A percentile compares a stretch with the other conserved stretches of the same genome.
These are phyloP conservation scores for Bipolaris victoriae DNA, from an alignment of 2,329 filamentous ascomycete genomes.

Conservation along the genomic window DNA sequence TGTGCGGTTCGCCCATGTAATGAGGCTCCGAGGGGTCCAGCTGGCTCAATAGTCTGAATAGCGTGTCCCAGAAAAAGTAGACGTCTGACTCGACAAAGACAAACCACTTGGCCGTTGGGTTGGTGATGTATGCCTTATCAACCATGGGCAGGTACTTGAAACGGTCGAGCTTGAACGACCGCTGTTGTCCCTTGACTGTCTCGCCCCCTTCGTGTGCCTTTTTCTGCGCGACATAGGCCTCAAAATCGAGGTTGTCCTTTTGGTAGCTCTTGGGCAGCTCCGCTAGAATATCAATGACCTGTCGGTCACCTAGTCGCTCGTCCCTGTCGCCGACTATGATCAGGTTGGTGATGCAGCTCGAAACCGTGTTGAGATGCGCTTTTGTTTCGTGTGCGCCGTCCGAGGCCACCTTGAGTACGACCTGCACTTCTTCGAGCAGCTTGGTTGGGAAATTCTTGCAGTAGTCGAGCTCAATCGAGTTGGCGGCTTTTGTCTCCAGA, in stretches of 20 bases:
- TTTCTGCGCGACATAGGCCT: slow-evolving; percentile 57
- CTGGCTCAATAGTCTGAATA: slow-evolving; percentile 51
- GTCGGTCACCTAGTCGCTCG: slow-evolving; percentile 58
- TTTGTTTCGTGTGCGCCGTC: slow-evolving; percentile 52
- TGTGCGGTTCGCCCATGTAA: slow-evolving; percentile 51
- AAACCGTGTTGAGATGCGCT: slow-evolving; percentile 60
- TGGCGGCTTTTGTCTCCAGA: slow-evolving; percentile 36
- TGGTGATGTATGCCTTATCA: slow-evolving; percentile 55
- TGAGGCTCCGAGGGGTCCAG: slow-evolving; percentile 46
- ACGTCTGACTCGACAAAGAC: slow-evolving; percentile 50
- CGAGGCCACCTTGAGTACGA: slow-evolving; percentile 59
- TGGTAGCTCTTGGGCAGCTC: slow-evolving; percentile 54
- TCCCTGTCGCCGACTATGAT: slow-evolving; percentile 66
- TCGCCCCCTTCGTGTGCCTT: slow-evolving; percentile 46
- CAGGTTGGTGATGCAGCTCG: slow-evolving; percentile 61
- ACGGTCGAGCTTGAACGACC: slow-evolving; percentile 63
- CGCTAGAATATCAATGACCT: slow-evolving; percentile 57
- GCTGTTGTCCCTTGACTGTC: slow-evolving; percentile 55
- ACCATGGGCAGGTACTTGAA: slow-evolving; percentile 66
- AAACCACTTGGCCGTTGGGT: slow-evolving; percentile 48
- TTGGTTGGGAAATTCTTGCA: slow-evolving; percentile 51
- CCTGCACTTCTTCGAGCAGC: slow-evolving; percentile 52
- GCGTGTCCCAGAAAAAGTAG: slow-evolving; percentile 50
- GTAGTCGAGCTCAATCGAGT: slow-evolving; percentile 44
- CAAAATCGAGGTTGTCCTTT: slow-evolving; percentile 58